These are phyloP conservation scores for Bruguiera sexangula DNA, from an alignment of 345 rosid species.

Conservation along the genomic window DNA sequence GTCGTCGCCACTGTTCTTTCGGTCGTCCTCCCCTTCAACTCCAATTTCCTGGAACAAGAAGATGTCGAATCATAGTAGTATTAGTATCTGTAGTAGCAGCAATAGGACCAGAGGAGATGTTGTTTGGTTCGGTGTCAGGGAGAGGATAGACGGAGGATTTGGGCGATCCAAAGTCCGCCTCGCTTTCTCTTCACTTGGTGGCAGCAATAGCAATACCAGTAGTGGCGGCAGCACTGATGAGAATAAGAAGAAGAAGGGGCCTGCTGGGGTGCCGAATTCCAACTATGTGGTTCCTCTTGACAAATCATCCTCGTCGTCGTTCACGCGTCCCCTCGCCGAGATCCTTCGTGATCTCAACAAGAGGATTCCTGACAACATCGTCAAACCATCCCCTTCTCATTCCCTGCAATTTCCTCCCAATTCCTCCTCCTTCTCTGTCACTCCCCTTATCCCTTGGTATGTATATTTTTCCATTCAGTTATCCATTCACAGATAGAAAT, in stretches of 20 bases:
- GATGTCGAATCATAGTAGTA: no score
- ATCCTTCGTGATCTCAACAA: conserved; percentile 98
- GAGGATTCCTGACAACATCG: conserved; percentile 85
- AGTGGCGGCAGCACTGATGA: conserved; percentile 23
- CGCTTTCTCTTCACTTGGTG: conserved; percentile 6
- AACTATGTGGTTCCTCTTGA: conserved; percentile 94
- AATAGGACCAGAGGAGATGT: background rate
- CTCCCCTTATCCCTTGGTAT: conserved; percentile 77
- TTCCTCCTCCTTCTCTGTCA: background rate
- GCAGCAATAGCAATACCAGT: background rate
- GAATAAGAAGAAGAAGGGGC: conserved; percentile 41
- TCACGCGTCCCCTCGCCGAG: conserved; percentile 88
- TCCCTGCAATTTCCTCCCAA: background rate
- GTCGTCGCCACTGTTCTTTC: background rate
- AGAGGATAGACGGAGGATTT: background rate
- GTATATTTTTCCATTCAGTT: background rate
- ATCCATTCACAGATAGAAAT: no score
- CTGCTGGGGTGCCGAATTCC: conserved; percentile 57
- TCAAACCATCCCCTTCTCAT: conserved; percentile 34
- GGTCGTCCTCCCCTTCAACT: no score
- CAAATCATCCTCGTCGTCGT: conserved; percentile 52
- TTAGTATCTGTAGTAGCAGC: background rate
- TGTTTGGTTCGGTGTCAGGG: background rate
- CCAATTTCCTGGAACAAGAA: no score
- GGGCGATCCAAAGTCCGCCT: no score